Conservation (phyloP, 495 filamentous ascomycete species). For the Podospora appendiculata region DNA sequence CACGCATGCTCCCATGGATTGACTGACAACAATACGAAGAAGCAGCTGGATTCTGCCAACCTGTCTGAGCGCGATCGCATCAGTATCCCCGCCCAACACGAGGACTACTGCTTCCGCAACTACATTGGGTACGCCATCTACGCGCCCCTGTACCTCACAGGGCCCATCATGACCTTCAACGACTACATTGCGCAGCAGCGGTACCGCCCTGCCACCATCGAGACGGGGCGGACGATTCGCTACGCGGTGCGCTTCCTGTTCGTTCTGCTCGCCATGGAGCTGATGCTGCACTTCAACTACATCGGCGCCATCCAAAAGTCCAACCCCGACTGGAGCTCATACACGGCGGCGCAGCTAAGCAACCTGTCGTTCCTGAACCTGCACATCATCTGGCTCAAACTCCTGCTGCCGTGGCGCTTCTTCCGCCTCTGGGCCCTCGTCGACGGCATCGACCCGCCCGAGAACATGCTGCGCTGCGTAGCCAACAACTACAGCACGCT, state of each 20-base stretch:
- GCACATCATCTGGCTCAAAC: conserved; percentile 96
- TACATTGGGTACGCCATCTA: conserved; percentile 87
- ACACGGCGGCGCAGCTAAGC: conserved; percentile 80
- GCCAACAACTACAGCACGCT: conserved; percentile 86
- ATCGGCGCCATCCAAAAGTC: conserved; percentile 86
- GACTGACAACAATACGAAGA: conserved; percentile 85
- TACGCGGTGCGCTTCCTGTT: conserved; percentile 84
- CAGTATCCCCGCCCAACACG: conserved; percentile 57
- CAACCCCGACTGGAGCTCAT: conserved; percentile 66
- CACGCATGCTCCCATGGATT: too few relatives aligned
- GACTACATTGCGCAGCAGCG: conserved; percentile 85
- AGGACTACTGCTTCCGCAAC: conserved; percentile 71
- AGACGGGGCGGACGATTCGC: conserved; percentile 52
- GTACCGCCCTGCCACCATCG: conserved; percentile 62
- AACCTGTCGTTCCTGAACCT: conserved; percentile 96
- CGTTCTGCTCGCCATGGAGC: conserved; percentile 80
- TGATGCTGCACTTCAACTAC: conserved; percentile 91
- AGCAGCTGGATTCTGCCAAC: conserved; percentile 77
- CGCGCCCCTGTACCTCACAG: conserved; percentile 84
- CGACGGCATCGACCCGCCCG: conserved; percentile 88
- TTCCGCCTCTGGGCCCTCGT: conserved; percentile 91
- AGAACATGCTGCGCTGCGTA: conserved; percentile 98
- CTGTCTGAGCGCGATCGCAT: conserved; percentile 86
- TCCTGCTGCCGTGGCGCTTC: conserved; percentile 92
- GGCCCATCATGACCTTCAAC: conserved; percentile 95